Evolutionary conservation across 257 asterid genomes (phyloP).

Genomic region (Striga asiatica): DNA sequence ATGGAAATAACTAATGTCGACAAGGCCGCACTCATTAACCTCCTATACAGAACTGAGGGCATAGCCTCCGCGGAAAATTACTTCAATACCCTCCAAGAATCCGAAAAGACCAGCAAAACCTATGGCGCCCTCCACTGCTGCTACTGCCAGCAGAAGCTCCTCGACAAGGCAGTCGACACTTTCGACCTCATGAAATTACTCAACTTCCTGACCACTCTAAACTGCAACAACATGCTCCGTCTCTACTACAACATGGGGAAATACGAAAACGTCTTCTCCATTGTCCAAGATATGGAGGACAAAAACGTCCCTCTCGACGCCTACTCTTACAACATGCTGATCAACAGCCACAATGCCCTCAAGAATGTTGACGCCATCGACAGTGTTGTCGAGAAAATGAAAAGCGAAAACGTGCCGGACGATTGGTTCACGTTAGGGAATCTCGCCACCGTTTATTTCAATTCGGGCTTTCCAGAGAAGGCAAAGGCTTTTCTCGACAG

Average conservation of each 20-base stretch:
- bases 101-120: conserved; percentile 50
- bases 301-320: conserved; percentile 25
- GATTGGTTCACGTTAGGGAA: conserved; percentile 54
- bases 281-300: conserved; percentile 64
- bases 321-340: conserved; percentile 50
- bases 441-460: conserved; percentile 43
- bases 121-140: conserved; percentile 65
- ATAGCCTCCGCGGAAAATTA: conserved; percentile 49
- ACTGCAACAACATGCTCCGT: conserved; percentile 51
- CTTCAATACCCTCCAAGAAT: conserved; percentile 40
- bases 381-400: conserved; percentile 54
- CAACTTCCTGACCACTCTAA: conserved; percentile 29
- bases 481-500: conserved; percentile 29
- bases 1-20: conserved; percentile 28
- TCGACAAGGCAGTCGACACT: conserved; percentile 47
- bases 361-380: conserved; percentile 39
- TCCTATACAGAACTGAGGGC: conserved; percentile 41
- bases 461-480: conserved; percentile 37
- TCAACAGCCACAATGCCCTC: conserved; percentile 40
- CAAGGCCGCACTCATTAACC: conserved; percentile 51
- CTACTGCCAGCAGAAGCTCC: conserved; percentile 40
- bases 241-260: conserved; percentile 29
- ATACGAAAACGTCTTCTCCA: conserved; percentile 34
- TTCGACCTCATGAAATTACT: conserved; percentile 46
- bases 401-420: conserved; percentile 23